Conservation (phyloP, 495 filamentous ascomycete species). For the Amorphotheca resinae region DNA sequence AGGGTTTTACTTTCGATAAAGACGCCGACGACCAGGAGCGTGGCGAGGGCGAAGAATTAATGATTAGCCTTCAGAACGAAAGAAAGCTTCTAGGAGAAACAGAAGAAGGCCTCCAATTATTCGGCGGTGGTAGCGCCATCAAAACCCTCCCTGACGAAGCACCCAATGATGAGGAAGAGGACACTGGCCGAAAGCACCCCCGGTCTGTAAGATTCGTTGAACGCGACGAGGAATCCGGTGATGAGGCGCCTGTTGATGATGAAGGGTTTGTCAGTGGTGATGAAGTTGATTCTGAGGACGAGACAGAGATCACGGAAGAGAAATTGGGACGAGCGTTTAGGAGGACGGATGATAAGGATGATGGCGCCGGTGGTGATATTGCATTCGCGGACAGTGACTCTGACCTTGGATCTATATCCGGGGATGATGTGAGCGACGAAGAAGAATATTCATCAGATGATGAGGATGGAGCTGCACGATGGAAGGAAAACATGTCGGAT, state of each 20-base stretch:
- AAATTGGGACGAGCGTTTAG: slow-evolving; percentile 45
- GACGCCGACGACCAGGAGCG: slow-evolving; percentile 55
- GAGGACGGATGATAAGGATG: slow-evolving; percentile 29
- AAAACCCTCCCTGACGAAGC: slow-evolving; percentile 30
- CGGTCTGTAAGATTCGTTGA: slow-evolving; percentile 56
- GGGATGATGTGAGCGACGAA: slow-evolving; percentile 24
- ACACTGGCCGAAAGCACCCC: slow-evolving; percentile 56
- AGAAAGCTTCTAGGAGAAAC: slow-evolving; percentile 70
- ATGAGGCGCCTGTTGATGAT: slow-evolving; percentile 34
- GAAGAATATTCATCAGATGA: slow-evolving; percentile 43
- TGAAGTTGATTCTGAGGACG: slow-evolving; percentile 40
- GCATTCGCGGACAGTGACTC: slow-evolving; percentile 96
- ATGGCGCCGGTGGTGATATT: slow-evolving; percentile 41
- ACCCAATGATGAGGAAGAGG: slow-evolving; percentile 35
- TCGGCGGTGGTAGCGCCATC: slow-evolving; percentile 62
- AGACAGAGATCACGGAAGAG: slow-evolving; percentile 39
- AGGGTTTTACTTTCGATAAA: slow-evolving; percentile 63
- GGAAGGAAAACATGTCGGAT: slow-evolving; percentile 78
- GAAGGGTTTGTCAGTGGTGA: slow-evolving; percentile 54
- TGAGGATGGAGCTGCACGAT: slow-evolving; percentile 57
- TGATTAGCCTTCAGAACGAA: slow-evolving; percentile 78
- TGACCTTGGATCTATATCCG: slow-evolving; percentile 77
- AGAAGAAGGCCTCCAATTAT: slow-evolving; percentile 69
- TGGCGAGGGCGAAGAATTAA: slow-evolving; percentile 84
- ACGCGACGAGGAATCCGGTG: slow-evolving; percentile 41